Conservation (phyloP, 2,329 filamentous ascomycete species). For the Fusarium piperis region DNA sequence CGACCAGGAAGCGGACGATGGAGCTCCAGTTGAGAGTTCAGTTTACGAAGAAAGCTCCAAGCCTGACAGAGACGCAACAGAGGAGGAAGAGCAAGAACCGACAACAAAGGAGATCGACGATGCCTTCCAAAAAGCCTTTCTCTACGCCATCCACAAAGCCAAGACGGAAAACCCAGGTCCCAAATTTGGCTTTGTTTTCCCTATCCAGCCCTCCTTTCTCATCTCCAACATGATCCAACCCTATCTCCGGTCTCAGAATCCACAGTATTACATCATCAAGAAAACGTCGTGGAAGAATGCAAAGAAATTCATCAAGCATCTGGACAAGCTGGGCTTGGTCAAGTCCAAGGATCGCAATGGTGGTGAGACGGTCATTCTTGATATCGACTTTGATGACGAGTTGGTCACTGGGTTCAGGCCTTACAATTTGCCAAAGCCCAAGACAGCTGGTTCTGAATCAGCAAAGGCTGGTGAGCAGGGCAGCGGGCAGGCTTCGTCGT, state of each 20-base stretch:
- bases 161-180: constrained; percentile 21
- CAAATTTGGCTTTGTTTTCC: constrained; percentile 31
- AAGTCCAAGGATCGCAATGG: constrained; percentile 35
- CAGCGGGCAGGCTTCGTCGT: background rate
- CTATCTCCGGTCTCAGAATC: constrained; percentile 31
- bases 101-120: constrained; percentile 34
- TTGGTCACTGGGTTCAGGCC: constrained; percentile 27
- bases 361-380: constrained; percentile 36
- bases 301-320: constrained; percentile 38
- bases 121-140: constrained; percentile 32
- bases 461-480: background rate
- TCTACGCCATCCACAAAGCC: constrained; percentile 32
- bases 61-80: background rate
- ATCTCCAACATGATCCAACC: constrained; percentile 39
- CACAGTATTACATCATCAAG: constrained; percentile 33
- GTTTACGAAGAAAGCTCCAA: background rate
- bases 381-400: constrained; percentile 33
- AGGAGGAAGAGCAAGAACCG: constrained; percentile 25
- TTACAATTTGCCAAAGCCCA: constrained; percentile 27
- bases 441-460: background rate
- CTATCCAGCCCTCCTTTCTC: constrained; percentile 35
- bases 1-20: background rate
- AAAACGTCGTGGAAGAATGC: constrained; percentile 39
- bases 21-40: background rate
- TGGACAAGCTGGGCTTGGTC: constrained; percentile 21